Evolutionary conservation across 2,329 filamentous ascomycete species (phyloP).

Genomic region (Xenoacremonium recifei): DNA sequence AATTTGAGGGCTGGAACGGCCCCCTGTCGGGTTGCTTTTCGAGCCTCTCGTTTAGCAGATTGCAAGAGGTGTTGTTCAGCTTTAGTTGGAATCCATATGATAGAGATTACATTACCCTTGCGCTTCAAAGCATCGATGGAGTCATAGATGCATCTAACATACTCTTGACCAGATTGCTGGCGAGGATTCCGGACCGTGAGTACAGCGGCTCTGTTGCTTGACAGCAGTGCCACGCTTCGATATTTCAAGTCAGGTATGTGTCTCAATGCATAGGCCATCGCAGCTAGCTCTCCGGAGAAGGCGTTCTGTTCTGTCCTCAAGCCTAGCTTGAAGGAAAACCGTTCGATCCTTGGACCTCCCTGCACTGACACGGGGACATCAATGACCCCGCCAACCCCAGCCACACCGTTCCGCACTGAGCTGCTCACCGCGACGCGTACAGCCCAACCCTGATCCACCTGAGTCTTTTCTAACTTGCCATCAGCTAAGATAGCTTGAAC

Average conservation of each 20-base stretch:
- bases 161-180: constrained; percentile 19
- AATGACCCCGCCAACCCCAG: constrained; percentile 13
- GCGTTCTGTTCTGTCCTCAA: constrained; percentile 17
- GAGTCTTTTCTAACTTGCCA: constrained; percentile 2
- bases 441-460: constrained; percentile 5
- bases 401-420: constrained; percentile 14
- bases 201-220: constrained; percentile 16
- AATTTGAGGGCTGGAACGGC: constrained; percentile 6
- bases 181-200: constrained; percentile 12
- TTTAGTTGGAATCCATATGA: constrained; percentile 8
- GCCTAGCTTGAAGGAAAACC: constrained; percentile 17
- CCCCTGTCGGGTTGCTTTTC: constrained; percentile 6
- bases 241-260: constrained; percentile 5
- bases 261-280: constrained; percentile 13
- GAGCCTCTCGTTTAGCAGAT: constrained; percentile 8
- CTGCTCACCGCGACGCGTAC: constrained; percentile 15
- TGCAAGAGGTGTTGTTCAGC: constrained; percentile 8
- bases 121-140: constrained; percentile 7
- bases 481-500: constrained; percentile 5
- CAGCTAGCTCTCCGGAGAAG: constrained; percentile 15
- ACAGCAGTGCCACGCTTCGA: constrained; percentile 10
- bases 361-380: constrained; percentile 3
- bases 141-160: constrained; percentile 16
- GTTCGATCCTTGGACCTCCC: constrained; percentile 6
- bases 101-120: constrained; percentile 7